Evolutionary conservation across 495 filamentous ascomycete genomes (phyloP), one percentile per base, ranked within the genome.

Genomic region (Aspergillus sclerotiicarbonarius): DNA sequence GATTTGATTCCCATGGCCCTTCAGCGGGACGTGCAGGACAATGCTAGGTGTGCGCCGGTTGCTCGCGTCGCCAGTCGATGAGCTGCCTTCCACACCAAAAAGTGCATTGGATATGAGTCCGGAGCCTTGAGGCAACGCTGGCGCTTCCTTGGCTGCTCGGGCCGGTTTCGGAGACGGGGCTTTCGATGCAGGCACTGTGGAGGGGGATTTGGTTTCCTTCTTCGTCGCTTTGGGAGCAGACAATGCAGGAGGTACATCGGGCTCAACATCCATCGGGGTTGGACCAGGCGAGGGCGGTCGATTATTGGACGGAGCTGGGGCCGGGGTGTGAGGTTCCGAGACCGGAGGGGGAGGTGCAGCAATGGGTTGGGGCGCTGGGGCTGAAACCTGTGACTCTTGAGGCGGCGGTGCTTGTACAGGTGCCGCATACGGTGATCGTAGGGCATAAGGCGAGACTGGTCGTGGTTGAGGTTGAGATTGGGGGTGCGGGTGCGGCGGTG

Each of bases 1-100:
- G 59, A 93, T 93, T 54, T 92, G 89, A 67, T 96, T 94, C 15
- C 80, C 84, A 60, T 88, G 86, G 29, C 90, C 89, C 35, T 88
- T 80, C 39, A 98, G 74, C 0, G 90, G 85, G 56, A 98, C 83
- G 51, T 91, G 85, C 2, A 98, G 75, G 56, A 95, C 79, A 57
- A 98, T 95, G 47, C 87, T 96, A 3, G 91, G 90, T 20, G 87
- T 85, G 12, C 76, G 73, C 67, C 82, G 83, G 64, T 64, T 73
- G 37, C 39, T 31, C 0, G 46, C 25, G 69, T 65, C 75, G 2
- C 67, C 57, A 5, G 70, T 63, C 2, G 72, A 73, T 12, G 72
- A 58, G 12, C 67, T 69, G 33, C 76, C 78, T 39, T 74, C 75
- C 9, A 78, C 78, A 15, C 83, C 82, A 57, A 89, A 87, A 7